Evolutionary conservation across 2,329 filamentous ascomycete genomes (phyloP).

Genomic region (Sordariomycetes sp.): DNA sequence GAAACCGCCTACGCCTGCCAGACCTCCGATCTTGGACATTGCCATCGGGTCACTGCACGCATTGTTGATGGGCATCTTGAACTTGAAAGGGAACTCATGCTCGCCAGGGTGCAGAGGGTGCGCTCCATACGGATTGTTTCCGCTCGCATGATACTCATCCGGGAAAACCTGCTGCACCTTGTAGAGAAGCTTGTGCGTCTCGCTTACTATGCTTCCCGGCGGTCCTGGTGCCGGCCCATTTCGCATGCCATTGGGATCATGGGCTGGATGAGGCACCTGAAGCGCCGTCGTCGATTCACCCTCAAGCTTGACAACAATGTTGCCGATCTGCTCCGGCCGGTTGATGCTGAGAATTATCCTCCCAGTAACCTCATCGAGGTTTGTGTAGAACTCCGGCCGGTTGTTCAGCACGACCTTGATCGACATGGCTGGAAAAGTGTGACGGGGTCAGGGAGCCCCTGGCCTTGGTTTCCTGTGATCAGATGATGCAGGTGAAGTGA

Average conservation of each 20-base stretch:
- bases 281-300: constrained; percentile 67
- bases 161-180: constrained; percentile 66
- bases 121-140: constrained; percentile 31
- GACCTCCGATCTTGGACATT: constrained; percentile 44
- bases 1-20: constrained; percentile 44
- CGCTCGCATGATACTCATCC: constrained; percentile 33
- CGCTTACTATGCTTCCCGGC: constrained; percentile 35
- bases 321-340: constrained; percentile 61
- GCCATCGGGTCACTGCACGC: constrained; percentile 48
- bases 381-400: constrained; percentile 66
- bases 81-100: constrained; percentile 69
- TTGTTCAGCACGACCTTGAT: constrained; percentile 59
- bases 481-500: no score
- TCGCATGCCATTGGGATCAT: constrained; percentile 29
- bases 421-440: constrained; percentile 52
- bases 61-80: constrained; percentile 74
- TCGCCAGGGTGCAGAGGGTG: constrained; percentile 58
- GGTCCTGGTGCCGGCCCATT: constrained; percentile 18
- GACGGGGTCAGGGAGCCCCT: no score
- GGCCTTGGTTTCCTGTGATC: no score
- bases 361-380: constrained; percentile 65
- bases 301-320: constrained; percentile 74
- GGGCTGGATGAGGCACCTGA: constrained; percentile 36
- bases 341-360: constrained; percentile 46
- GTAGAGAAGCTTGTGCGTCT: constrained; percentile 69